Evolutionary conservation across 2,329 filamentous ascomycete species (phyloP), one percentile per base, ranked within the genome.

Genomic region (Pleomassaria siparia): DNA sequence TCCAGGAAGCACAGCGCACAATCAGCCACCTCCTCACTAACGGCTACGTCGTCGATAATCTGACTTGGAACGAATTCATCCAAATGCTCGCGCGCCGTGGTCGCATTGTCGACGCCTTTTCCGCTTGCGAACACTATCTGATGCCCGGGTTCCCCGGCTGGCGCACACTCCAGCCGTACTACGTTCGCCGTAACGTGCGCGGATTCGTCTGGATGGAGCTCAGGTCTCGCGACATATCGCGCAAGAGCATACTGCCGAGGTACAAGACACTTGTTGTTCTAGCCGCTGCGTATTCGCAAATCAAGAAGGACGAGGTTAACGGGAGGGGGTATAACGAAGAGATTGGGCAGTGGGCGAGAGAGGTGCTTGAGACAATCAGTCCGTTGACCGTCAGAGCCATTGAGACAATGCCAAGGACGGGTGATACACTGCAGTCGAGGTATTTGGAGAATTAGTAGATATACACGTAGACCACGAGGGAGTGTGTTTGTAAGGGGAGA

Each of bases 71-170:
- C 65, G 77, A 81, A 42, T 85, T 88, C 54, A 79, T 96, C 46
- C 82, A 87, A 59, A 71, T 79, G 42, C 81, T 96, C 22, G 82
- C 84, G 20, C 74, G 77, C 12, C 76, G 83, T 44, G 78, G 80
- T 37, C 76, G 80, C 37, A 79, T 80, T 59, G 72, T 82, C 40
- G 77, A 86, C 16, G 91, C 91, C 29, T 95, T 94, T 71, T 65
- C 74, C 18, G 72, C 85, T 43, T 92, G 88, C 64, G 92, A 97
- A 73, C 72, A 77, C 21, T 82, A 83, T 50, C 84, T 97, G 46
- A 95, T 96, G 81, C 79, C 81, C 1, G 77, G 81, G 26, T 96
- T 91, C 81, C 80, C 81, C 10, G 89, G 90, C 20, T 96, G 91
- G 89, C 60, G 56, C 21, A 29, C 49, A 2, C 53, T 62, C 7